Conservation (phyloP, 1,284 basidiomycete genomes). For the Wolfiporia cocos region DNA sequence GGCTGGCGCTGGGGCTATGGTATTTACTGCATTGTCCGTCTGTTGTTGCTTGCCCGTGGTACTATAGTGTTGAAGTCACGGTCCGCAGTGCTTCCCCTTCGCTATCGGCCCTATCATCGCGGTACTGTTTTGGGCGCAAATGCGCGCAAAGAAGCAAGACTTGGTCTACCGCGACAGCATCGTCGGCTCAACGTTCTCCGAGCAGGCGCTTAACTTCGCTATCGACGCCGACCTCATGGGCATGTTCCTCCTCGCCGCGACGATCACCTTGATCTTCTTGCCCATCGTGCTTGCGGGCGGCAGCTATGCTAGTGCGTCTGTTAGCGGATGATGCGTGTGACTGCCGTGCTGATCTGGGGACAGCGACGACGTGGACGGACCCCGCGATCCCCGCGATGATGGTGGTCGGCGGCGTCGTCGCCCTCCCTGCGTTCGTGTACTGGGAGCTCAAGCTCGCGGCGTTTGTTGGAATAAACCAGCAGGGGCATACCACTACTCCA, state of each 20-base stretch:
- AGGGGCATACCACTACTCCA: too few relatives aligned
- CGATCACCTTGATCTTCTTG: slow-evolving; percentile 49
- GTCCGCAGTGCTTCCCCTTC: slow-evolving; percentile 54
- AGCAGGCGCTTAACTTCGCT: slow-evolving; percentile 26
- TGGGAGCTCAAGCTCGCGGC: slow-evolving; percentile 47
- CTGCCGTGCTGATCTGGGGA: too few relatives aligned
- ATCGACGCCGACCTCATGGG: slow-evolving; percentile 58
- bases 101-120: slow-evolving; percentile 53
- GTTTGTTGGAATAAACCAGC: too few relatives aligned
- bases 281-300: slow-evolving; percentile 48
- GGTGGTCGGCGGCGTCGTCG: slow-evolving; percentile 41
- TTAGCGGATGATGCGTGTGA: too few relatives aligned
- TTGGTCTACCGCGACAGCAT: slow-evolving; percentile 24
- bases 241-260: slow-evolving; percentile 48
- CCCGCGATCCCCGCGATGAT: slow-evolving; percentile 23
- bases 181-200: slow-evolving; percentile 4
- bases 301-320: slow-evolving; percentile 7
- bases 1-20: slow-evolving; percentile 77
- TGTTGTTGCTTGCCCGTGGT: neutral
- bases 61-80: slow-evolving; percentile 49
- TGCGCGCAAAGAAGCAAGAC: slow-evolving; percentile 49
- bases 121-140: slow-evolving; percentile 69
- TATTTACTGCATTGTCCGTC: slow-evolving; percentile 1
- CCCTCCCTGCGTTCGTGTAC: slow-evolving; percentile 37
- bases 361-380: slow-evolving; percentile 3